These are phyloP conservation scores for Peniophora sp. DNA, from an alignment of 1,284 basidiomycete species.

Conservation along the genomic window DNA sequence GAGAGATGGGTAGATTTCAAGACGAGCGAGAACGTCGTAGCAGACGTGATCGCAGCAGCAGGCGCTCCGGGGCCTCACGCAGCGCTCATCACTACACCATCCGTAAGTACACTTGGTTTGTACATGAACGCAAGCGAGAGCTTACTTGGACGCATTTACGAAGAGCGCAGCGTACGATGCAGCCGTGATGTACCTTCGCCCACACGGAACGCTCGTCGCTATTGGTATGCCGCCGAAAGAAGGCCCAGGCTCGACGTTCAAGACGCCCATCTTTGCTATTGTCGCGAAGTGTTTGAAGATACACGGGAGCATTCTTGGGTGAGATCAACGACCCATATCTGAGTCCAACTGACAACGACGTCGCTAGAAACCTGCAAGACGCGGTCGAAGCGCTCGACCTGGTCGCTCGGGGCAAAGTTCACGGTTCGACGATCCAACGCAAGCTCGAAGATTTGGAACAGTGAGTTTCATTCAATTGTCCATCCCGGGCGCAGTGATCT, in stretches of 20 bases:
- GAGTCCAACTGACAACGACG: not conserved
- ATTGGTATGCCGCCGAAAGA: slow-evolving; percentile 44
- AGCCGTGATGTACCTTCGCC: slow-evolving; percentile 55
- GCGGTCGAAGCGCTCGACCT: slow-evolving; percentile 57
- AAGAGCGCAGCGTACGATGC: slow-evolving; percentile 47
- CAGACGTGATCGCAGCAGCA: slow-evolving; percentile 45
- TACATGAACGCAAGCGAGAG: too few species aligned
- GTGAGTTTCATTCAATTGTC: slow-evolving; percentile 21
- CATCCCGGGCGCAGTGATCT: too few species aligned
- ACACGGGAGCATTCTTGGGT: slow-evolving; percentile 57
- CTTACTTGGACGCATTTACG: not conserved
- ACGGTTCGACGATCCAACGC: slow-evolving; percentile 39
- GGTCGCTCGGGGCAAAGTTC: slow-evolving; percentile 57
- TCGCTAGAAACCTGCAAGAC: slow-evolving; percentile 56
- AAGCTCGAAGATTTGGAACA: slow-evolving; percentile 41
- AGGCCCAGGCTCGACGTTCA: slow-evolving; percentile 25
- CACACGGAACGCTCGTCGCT: slow-evolving; percentile 49
- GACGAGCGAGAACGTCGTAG: slow-evolving; percentile 37
- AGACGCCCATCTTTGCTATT: slow-evolving; percentile 48
- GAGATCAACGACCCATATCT: slow-evolving; percentile 9
- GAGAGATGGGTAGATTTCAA: slow-evolving; percentile 70
- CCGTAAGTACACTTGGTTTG: too few species aligned
- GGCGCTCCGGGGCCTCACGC: slow-evolving; percentile 64
- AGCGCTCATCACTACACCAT: slow-evolving; percentile 45
- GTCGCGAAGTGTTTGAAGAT: slow-evolving; percentile 44